A percentile compares a stretch with the other conserved stretches of the same genome.
Evolutionary conservation across 371 early-diverging fungal species (phyloP).

Genomic region (Mucor saturninus): DNA sequence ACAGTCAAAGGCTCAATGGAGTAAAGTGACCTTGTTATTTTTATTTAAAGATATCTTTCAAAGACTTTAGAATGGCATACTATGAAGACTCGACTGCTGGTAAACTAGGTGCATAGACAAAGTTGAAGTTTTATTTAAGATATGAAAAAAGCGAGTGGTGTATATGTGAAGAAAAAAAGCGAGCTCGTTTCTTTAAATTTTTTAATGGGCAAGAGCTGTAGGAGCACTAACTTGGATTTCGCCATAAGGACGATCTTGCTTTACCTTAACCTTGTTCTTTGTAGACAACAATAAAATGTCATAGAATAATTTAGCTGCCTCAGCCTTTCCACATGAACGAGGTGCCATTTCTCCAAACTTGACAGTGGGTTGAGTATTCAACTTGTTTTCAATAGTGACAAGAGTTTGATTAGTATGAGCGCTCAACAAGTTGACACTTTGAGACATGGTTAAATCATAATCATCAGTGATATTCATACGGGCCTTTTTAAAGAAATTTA

Average conservation of each 20-base stretch:
- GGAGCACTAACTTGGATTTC: slow-evolving; percentile 73
- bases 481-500: too few relatives aligned
- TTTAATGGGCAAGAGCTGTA: slow-evolving; percentile 13
- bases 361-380: slow-evolving; percentile 10
- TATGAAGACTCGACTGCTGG: slow-evolving; percentile 51
- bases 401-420: slow-evolving; percentile 18
- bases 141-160: not conserved
- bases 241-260: slow-evolving; percentile 83
- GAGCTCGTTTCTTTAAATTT: not conserved
- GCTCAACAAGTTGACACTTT: slow-evolving; percentile 23
- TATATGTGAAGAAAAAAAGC: not conserved
- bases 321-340: slow-evolving; percentile 49
- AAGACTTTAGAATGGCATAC: slow-evolving; percentile 23
- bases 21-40: slow-evolving; percentile 14
- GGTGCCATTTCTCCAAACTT: slow-evolving; percentile 39
- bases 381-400: slow-evolving; percentile 32
- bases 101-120: slow-evolving; percentile 3
- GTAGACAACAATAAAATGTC: slow-evolving; percentile 91
- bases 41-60: not conserved
- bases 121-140: not conserved
- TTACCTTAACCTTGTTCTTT: slow-evolving; percentile 80
- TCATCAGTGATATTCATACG: not conserved
- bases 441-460: slow-evolving; percentile 19
- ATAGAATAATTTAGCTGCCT: slow-evolving; percentile 88
- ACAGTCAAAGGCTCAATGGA: slow-evolving; percentile 14